These are phyloP conservation scores for Laburnicola sp. DNA, from an alignment of 2,329 filamentous ascomycete species.

Conservation along the genomic window DNA sequence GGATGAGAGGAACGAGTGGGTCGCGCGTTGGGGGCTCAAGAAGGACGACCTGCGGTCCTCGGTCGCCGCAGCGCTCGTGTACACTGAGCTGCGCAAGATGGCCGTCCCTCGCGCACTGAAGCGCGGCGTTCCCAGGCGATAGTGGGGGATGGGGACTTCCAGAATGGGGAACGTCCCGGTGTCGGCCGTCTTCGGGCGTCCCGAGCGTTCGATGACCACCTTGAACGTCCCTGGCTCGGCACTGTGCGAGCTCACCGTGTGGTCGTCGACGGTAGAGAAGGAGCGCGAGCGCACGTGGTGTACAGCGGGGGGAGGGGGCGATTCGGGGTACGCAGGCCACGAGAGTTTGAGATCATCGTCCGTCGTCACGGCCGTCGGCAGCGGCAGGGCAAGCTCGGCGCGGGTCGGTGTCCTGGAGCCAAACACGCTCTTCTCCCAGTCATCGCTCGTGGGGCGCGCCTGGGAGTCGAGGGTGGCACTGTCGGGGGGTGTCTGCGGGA, in stretches of 20 bases:
- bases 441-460: constrained; percentile 40
- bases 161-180: constrained; percentile 60
- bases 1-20: constrained; percentile 42
- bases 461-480: constrained; percentile 37
- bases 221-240: constrained; percentile 71
- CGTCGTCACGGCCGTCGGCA: constrained; percentile 19
- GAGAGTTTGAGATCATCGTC: constrained; percentile 22
- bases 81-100: constrained; percentile 78
- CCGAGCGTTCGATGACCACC: constrained; percentile 76
- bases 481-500: constrained; percentile 45
- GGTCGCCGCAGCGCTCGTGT: constrained; percentile 65
- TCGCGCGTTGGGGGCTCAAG: constrained; percentile 48
- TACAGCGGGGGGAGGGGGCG: constrained; percentile 24
- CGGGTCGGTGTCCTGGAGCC: constrained; percentile 36
- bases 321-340: constrained; percentile 19
- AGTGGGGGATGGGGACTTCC: constrained; percentile 79
- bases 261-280: constrained; percentile 75
- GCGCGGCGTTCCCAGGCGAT: constrained; percentile 77
- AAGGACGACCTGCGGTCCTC: constrained; percentile 70
- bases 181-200: constrained; percentile 66
- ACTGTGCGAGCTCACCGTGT: constrained; percentile 51
- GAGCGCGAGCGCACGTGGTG: constrained; percentile 64
- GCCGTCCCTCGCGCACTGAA: constrained; percentile 78
- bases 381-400: constrained; percentile 29
- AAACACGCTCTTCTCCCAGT: constrained; percentile 42